Evolutionary conservation across 2,329 filamentous ascomycete genomes (phyloP), one percentile per base, ranked within the genome.

Genomic region (Madurella mycetomatis): DNA sequence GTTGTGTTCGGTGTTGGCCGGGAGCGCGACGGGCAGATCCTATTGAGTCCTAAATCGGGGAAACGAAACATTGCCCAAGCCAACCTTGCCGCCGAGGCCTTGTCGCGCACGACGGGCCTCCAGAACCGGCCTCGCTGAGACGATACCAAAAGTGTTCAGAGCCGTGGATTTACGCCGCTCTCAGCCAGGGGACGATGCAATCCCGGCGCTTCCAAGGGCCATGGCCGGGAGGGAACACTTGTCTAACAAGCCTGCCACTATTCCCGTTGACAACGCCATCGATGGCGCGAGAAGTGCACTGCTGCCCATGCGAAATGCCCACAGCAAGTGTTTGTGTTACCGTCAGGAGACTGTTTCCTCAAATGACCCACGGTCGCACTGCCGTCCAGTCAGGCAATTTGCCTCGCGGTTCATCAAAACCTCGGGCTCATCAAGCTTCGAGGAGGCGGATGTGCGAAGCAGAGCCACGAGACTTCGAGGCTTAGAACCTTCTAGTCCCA

Each of bases 41-140:
- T 54, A 42, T 51, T 41, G 45, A 37, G 46, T 51, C 39, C 53
- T 55, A 55, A 53, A 39, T 58, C 51, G 39, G 48, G 51, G 47
- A 60, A 56, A 60, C 58, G 52, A 55, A 52, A 57, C 52, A 31
- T 25, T 12, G 42, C 17, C 30, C 18, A 34, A n/a, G 17, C 41
- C 42, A 44, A 31, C 43, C 16, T 37, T 46, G 49, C 40, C 54
- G 40, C 53, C 31, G 46, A 32, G 48, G 45, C 39, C 48, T 40
- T 48, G 51, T 41, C 49, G 41, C 44, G 49, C 45, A 43, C 31
- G 34, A 50, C 16, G 25, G 19, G 51, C 41, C 54, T 44, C 34
- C 25, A 51, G 43, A 51, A 25, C 16, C 25, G 58, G 59, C 53
- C 51, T 44, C 42, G 18, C 43, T 16, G 30, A 39, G 19, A 47